Base-by-base conservation (phyloP, 1,284 basidiomycete genomes). In the Trichosporon sp. region DNA sequence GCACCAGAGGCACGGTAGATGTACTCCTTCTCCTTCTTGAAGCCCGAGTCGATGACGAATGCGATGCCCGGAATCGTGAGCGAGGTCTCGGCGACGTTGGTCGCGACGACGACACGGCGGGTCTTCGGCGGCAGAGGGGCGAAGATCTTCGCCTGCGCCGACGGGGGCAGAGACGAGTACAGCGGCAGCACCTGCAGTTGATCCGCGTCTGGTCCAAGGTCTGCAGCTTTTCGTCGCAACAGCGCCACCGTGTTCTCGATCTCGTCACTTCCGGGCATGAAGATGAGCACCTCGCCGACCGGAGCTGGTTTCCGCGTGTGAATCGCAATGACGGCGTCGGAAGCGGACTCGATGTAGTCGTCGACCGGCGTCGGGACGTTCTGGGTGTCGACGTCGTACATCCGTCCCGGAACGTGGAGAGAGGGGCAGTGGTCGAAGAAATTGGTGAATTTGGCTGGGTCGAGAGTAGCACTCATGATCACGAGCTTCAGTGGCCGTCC, bases 21-120 rank as follows among this genome's bases (percentile, higher is more conserved):
- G 82, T 92, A 96, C 70, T 91, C 88, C 84, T 97, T 97, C 84
- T 98, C 95, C 84, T 99, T 99, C 78, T 92, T 93, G 83, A 96
- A 91, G 0, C 95, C 95, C 0, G 92, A 91, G 83, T 99, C 96
- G 65, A 99, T 91, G 6, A 99, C 96, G 81, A 94, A 98, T 71
- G 90, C 91, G 69, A 99, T 91, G 1, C 96, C 96, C 4, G 96
- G 94, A 78, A 99, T 97, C 3, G 96, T 99, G 82, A 99, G 93
- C 26, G 92, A 94, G 0, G 97, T 99, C 84, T 99, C 96, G n/a
- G 96, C 95, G 68, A 98, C 94, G 83, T 97, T 98, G 14, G 95
- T 98, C 0, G 94, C 91, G 35, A 99, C 87, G 70, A 98, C 93
- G 79, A 96, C 91, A 81, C 97, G 95, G 65, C 96, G 90, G 1